These are phyloP conservation scores for Tolypocladium guangdongense DNA, from an alignment of 2,329 filamentous ascomycete species.

Conservation along the genomic window DNA sequence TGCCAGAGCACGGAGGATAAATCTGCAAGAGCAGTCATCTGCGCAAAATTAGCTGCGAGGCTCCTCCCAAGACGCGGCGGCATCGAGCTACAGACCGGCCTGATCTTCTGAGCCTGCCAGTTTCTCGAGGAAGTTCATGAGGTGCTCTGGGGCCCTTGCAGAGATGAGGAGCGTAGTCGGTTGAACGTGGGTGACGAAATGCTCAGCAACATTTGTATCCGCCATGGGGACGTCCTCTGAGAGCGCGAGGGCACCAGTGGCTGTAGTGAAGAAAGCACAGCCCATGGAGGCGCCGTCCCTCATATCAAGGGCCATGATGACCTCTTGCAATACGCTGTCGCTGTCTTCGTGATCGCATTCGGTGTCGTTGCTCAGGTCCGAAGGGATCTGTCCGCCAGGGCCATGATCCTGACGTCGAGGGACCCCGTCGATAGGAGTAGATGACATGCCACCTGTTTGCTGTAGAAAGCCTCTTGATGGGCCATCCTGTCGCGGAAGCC, in stretches of 20 bases:
- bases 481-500: not conserved
- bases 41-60: not conserved
- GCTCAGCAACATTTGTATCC: conserved; percentile 58
- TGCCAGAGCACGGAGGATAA: conserved; percentile 53
- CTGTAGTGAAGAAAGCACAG: conserved; percentile 70
- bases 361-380: not conserved
- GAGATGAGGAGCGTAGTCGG: conserved; percentile 46
- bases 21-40: conserved; percentile 2
- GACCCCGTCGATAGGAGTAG: not conserved
- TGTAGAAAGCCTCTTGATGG: not conserved
- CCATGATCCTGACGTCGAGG: not conserved
- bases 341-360: not conserved
- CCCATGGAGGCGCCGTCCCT: conserved; percentile 61
- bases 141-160: conserved; percentile 29
- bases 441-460: not conserved
- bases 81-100: not conserved
- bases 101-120: conserved; percentile 1
- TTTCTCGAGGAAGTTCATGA: conserved; percentile 21
- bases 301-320: conserved; percentile 73
- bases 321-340: conserved; percentile 30
- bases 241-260: conserved; percentile 59
- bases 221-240: conserved; percentile 66
- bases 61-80: not conserved
- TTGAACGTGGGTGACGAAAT: conserved; percentile 40
- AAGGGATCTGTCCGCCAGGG: not conserved